Conservation (phyloP, 768 basidiomycete genomes). For the Paxillus ammoniavirescens region DNA sequence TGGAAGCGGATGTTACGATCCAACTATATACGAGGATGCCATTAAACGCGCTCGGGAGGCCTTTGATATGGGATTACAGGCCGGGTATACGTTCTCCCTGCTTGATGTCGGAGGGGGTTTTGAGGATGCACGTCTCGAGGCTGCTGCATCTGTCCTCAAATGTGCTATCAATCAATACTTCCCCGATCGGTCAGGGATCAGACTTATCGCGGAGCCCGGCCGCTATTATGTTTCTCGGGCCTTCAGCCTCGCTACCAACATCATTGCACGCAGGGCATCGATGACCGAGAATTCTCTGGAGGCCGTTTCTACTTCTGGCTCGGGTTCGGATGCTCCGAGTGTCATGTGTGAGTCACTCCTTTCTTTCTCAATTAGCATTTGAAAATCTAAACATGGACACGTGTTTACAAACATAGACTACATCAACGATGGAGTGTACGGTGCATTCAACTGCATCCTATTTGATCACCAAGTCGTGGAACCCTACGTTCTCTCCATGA, state of each 20-base stretch:
- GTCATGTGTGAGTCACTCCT: constrained; percentile 83
- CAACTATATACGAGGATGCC: constrained; percentile 86
- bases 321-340: constrained; percentile 39
- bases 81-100: constrained; percentile 78
- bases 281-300: constrained; percentile 34
- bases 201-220: constrained; percentile 94
- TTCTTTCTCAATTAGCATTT: constrained; percentile 12
- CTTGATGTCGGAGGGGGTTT: constrained; percentile 98
- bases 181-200: constrained; percentile 63
- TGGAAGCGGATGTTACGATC: constrained; percentile 94
- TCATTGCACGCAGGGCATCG: constrained; percentile 84
- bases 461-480: constrained; percentile 95
- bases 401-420: constrained; percentile 61
- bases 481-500: constrained; percentile 75
- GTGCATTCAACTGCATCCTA: constrained; percentile 93
- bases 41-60: constrained; percentile 76
- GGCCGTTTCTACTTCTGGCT: constrained; percentile 11
- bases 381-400: background rate
- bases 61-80: constrained; percentile 83
- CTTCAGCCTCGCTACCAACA: constrained; percentile 88
- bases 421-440: constrained; percentile 99
- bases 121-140: constrained; percentile 83
- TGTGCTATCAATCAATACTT: constrained; percentile 77
- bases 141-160: constrained; percentile 68
- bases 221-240: constrained; percentile 91